phyloP scores from a whole-genome alignment of 2,329 filamentous ascomycete genomes.

The Ophiocordyceps sinensis region DNA sequence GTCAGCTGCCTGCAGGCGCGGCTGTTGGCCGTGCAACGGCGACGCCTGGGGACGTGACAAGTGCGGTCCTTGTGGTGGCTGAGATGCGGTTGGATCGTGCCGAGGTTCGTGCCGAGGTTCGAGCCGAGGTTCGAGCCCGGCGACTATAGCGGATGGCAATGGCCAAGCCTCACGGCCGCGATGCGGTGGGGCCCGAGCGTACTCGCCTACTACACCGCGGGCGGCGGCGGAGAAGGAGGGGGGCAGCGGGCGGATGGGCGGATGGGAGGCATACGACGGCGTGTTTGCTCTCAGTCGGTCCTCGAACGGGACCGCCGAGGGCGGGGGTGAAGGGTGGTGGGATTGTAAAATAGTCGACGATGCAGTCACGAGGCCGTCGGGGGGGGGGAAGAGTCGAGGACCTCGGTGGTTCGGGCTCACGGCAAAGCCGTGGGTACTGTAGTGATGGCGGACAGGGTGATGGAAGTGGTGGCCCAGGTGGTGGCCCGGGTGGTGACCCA shows the following conservation, averaged over 20 bases:
- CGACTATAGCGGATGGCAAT: neutral
- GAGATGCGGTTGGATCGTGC: neutral
- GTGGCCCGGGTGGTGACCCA: constrained; percentile 4
- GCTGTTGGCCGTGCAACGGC: neutral
- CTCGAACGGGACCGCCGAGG: constrained; percentile 1
- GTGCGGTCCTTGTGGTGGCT: neutral
- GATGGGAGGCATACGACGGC: neutral
- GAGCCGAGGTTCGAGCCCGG: no score
- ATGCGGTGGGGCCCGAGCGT: neutral
- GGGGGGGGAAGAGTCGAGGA: constrained; percentile 11
- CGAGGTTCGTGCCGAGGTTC: no score
- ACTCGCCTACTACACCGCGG: neutral
- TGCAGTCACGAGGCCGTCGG: constrained; percentile 9
- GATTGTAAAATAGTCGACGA: constrained; percentile 4
- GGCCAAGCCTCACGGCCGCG: neutral
- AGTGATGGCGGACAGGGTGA: constrained; percentile 2
- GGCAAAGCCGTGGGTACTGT: constrained; percentile 10
- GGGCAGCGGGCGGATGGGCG: neutral
- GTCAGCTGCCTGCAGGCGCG: neutral
- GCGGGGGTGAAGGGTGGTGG: constrained; percentile 4
- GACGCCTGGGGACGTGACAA: neutral
- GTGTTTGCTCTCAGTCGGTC: neutral
- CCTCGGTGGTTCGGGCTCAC: constrained; percentile 13
- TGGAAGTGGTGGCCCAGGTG: constrained; percentile 6
- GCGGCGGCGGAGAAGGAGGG: neutral